Evolutionary conservation across 148 eudicot genomes (phyloP).

Genomic region (Polygonum maritimum): DNA sequence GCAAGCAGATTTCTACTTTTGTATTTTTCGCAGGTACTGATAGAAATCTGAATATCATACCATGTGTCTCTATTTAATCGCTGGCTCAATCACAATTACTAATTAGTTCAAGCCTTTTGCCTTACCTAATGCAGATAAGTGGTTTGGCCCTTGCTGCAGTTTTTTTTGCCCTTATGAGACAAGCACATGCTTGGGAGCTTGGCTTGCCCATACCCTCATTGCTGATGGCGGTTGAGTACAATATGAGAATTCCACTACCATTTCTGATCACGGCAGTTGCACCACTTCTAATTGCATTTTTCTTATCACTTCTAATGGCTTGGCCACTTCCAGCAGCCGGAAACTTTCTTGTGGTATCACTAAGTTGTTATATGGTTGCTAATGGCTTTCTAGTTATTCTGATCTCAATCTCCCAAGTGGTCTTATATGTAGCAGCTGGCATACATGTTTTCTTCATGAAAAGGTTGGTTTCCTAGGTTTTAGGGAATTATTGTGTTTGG

Average conservation of each 20-base stretch:
- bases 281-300: constrained; percentile 46
- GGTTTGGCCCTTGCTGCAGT: constrained; percentile 65
- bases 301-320: constrained; percentile 46
- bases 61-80: neutral
- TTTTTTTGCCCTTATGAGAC: constrained; percentile 83
- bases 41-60: neutral
- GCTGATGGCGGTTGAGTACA: constrained; percentile 76
- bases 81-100: neutral
- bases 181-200: constrained; percentile 85
- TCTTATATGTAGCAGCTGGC: constrained; percentile 46
- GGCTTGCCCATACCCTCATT: constrained; percentile 76
- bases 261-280: constrained; percentile 42
- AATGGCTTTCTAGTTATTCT: constrained; percentile 60
- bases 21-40: constrained; percentile 67
- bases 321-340: constrained; percentile 43
- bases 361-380: constrained; percentile 62
- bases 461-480: constrained; percentile 34
- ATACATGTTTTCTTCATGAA: constrained; percentile 65
- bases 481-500: neutral
- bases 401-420: constrained; percentile 39
- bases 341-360: constrained; percentile 57
- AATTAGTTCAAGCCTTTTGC: constrained; percentile 1
- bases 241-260: constrained; percentile 63
- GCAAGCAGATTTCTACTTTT: constrained; percentile 78
- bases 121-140: constrained; percentile 49